Evolutionary conservation across 441 rosid species (phyloP).

Genomic region (Mallotus japonicus): DNA sequence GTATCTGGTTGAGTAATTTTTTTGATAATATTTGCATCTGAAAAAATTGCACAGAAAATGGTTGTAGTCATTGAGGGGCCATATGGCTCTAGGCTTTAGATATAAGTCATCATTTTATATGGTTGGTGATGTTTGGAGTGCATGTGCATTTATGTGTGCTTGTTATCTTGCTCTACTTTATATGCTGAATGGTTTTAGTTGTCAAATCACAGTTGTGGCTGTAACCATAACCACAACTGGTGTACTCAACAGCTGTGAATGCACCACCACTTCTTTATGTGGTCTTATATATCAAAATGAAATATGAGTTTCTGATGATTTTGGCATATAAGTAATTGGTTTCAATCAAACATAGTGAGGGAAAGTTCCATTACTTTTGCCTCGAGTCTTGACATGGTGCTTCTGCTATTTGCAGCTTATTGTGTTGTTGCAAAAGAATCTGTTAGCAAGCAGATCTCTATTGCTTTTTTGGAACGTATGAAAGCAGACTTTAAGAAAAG

Average conservation of each 20-base stretch:
- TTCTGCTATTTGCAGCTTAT: slow-evolving; percentile 54
- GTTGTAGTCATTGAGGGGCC: background rate
- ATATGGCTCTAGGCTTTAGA: background rate
- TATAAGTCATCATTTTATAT: no score
- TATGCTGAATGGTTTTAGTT: background rate
- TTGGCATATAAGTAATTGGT: background rate
- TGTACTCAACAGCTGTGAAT: background rate
- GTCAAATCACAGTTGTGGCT: background rate
- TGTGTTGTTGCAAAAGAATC: slow-evolving; percentile 94
- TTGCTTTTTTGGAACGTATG: slow-evolving; percentile 82
- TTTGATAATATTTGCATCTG: background rate
- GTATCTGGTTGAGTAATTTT: background rate
- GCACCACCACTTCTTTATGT: background rate
- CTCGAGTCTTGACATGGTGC: slow-evolving; percentile 15
- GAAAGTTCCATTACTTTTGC: background rate
- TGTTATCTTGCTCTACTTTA: no score
- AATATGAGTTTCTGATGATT: background rate
- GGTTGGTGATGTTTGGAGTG: no score
- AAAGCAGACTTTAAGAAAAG: slow-evolving; percentile 83
- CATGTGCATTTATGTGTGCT: no score
- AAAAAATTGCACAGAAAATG: no score
- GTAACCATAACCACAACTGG: background rate
- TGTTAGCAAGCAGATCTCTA: slow-evolving; percentile 79
- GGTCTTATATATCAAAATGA: background rate
- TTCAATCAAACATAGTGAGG: slow-evolving; percentile 9